Conservation (phyloP, 371 early-diverging fungal species). For the Syncephalis fuscata region DNA sequence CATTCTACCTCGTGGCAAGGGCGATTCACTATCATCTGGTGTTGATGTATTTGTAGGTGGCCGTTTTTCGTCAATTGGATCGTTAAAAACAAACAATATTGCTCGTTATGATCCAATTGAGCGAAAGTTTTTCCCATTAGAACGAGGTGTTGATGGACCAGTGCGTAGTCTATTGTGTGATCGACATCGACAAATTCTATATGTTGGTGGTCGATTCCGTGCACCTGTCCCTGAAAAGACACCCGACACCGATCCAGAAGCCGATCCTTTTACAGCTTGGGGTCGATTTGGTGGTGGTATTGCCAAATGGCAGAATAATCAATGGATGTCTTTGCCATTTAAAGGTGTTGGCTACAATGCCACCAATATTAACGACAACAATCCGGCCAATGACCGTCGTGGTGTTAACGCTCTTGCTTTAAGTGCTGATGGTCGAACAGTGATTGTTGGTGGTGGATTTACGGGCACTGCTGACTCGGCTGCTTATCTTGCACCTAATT, state of each 20-base stretch:
- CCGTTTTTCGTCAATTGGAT: constrained; percentile 3
- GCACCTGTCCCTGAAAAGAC: constrained; percentile 8
- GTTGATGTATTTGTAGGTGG: constrained; percentile 8
- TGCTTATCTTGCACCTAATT: neutral
- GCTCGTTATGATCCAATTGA: constrained; percentile 23
- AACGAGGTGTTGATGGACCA: constrained; percentile 48
- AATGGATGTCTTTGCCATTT: constrained; percentile 32
- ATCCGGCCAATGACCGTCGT: constrained; percentile 4
- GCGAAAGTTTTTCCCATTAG: constrained; percentile 21
- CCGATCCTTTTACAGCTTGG: neutral
- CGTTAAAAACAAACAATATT: constrained; percentile 23
- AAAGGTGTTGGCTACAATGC: constrained; percentile 23
- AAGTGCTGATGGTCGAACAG: neutral
- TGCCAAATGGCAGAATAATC: constrained; percentile 27
- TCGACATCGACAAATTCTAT: constrained; percentile 16
- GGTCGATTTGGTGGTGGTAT: constrained; percentile 28
- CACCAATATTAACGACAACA: constrained; percentile 11
- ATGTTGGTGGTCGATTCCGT: constrained; percentile 32
- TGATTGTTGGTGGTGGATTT: neutral
- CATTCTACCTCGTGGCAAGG: neutral
- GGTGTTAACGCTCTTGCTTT: neutral
- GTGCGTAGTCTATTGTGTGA: constrained; percentile 49
- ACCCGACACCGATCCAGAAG: neutral
- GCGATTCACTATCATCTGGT: neutral
- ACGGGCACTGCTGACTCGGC: neutral